Evolutionary conservation across 345 rosid genomes (phyloP), one percentile per base, ranked within the genome.

Genomic region (Psidium friedrichsthalianum): DNA sequence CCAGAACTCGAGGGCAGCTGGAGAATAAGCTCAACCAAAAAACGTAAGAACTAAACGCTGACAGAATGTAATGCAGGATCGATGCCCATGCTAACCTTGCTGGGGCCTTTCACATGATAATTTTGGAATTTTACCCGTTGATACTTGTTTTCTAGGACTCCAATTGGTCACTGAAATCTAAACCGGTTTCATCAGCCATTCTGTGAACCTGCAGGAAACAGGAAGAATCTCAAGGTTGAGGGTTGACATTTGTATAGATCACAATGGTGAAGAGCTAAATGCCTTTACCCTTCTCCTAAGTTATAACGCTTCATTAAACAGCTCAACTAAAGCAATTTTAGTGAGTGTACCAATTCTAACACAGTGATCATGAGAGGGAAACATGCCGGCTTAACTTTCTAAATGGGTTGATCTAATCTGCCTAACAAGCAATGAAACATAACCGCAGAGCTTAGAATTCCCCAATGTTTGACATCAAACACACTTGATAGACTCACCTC

Each of bases 141-240:
- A 87, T 95, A 94, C 89, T 94, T 95, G 86, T 88, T 92, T 91
- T 97, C 98, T 88, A 97, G 86, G n/a, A 90, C 90, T 14, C 87
- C 80, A 88, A 97, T 95, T 95, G 98, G 86, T 95, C 96, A 85
- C 89, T 93, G 87, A 97, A 95, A 89, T 95, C 99, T 91, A 97
- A 89, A 20, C 98, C 97, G 44, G 98, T 95, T 86, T 95, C 96
- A 57, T 90, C 88, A 29, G 98, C 98, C 98, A 95, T 95, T 93
- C 93, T 95, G 91, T 92, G 90, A 89, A 97, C 98, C 99, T 97
- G 92, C 32, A 40, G 53, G 58, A 51, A 61, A 15, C n/a, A 18
- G 6, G 36, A 18, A 64, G 44, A 64, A 64, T 64, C 44, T 32
- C 44, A 64, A 64, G 78, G 44, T 16, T 32, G 40, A 32, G 44